A percentile compares a stretch with the other conserved stretches of the same genome.
Conservation (phyloP, 2,329 filamentous ascomycete genomes). For the Sporothrix pseudoabietina region DNA sequence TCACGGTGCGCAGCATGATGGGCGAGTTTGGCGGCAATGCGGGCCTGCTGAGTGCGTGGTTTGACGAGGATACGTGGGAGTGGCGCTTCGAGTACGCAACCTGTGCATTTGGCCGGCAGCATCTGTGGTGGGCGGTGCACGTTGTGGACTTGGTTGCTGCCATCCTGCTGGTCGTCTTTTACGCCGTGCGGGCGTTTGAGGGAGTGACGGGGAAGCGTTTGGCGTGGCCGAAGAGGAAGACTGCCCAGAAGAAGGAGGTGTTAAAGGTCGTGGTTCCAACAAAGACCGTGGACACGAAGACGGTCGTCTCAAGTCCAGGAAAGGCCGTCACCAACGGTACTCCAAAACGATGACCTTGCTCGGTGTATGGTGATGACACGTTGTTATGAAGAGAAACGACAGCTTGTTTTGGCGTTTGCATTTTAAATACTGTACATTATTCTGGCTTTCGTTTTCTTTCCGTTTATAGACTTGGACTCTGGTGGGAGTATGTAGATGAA, state of each 20-base stretch:
- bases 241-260: not conserved
- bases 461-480: not conserved
- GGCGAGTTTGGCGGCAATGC: slow-evolving; percentile 92
- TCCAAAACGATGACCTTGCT: not conserved
- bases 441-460: not conserved
- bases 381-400: not conserved
- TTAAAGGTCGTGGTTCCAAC: not conserved
- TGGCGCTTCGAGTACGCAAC: slow-evolving; percentile 82
- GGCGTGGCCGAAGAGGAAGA: not conserved
- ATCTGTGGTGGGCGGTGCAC: slow-evolving; percentile 93
- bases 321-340: not conserved
- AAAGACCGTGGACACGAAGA: not conserved
- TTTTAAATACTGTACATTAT: not conserved
- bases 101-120: slow-evolving; percentile 81
- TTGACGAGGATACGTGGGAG: slow-evolving; percentile 68
- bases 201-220: not conserved
- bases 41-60: slow-evolving; percentile 86
- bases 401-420: not conserved
- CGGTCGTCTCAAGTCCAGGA: not conserved
- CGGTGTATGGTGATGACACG: not conserved
- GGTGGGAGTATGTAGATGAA: slow-evolving; percentile 3
- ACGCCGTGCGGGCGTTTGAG: slow-evolving; percentile 37
- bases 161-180: slow-evolving; percentile 36
- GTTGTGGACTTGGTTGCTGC: slow-evolving; percentile 63
- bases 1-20: slow-evolving; percentile 98